Conservation (phyloP, 768 basidiomycete genomes). For the Suillus luteus region DNA sequence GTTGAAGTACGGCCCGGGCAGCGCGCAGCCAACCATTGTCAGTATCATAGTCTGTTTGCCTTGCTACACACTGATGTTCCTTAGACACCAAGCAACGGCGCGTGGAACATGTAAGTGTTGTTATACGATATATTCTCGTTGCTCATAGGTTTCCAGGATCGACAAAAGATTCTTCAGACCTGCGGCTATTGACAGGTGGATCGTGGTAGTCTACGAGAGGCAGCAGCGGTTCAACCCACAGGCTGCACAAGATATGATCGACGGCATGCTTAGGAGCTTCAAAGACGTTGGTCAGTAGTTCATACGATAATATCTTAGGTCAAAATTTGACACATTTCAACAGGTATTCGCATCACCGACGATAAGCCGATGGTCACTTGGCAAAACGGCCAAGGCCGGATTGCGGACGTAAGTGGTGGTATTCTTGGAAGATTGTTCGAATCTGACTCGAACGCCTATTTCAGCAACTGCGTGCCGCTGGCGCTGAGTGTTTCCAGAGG, state of each 20-base stretch:
- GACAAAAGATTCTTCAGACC: constrained; percentile 71
- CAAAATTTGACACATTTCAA: background rate
- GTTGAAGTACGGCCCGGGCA: constrained; percentile 63
- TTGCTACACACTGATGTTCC: background rate
- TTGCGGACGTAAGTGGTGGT: constrained; percentile 43
- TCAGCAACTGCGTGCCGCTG: constrained; percentile 54
- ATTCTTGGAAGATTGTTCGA: background rate
- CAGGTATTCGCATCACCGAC: constrained; percentile 61
- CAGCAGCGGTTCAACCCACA: constrained; percentile 53
- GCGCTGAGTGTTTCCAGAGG: constrained; percentile 45
- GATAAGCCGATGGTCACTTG: constrained; percentile 48
- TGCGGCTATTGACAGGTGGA: constrained; percentile 55
- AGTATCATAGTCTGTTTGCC: constrained; percentile 23
- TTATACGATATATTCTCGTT: constrained; percentile 6
- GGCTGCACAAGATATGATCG: constrained; percentile 55
- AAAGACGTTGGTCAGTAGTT: constrained; percentile 57
- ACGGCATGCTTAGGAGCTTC: constrained; percentile 51
- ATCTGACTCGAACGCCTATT: constrained; percentile 3
- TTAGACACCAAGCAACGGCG: constrained; percentile 63
- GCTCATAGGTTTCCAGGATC: constrained; percentile 45
- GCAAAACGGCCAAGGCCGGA: constrained; percentile 58
- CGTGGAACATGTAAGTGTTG: constrained; percentile 72
- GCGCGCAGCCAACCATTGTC: constrained; percentile 59
- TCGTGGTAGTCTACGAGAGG: constrained; percentile 67
- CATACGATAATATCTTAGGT: background rate